Percentiles rank a stretch among this genome's conserved stretches.
Evolutionary conservation across 1,284 basidiomycete species (phyloP).

Genomic region (Trametes polyzona): DNA sequence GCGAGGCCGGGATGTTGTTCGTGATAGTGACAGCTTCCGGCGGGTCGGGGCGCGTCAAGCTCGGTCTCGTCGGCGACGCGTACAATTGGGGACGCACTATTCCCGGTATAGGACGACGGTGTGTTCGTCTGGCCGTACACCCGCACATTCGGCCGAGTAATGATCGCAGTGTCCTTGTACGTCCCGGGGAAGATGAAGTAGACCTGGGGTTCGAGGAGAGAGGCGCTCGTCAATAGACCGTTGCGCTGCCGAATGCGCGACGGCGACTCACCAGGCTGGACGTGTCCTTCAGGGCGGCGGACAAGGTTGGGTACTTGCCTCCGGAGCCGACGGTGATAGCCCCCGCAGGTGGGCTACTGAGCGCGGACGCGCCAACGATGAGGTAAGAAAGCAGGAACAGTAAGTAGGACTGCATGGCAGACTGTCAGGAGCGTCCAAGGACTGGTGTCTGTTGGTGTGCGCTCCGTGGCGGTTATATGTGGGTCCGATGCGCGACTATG

Average conservation of each 20-base stretch:
- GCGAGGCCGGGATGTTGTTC: slow-evolving; percentile 43
- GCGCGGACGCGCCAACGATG: slow-evolving; percentile 15
- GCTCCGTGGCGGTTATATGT: neutral
- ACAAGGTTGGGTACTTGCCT: slow-evolving; percentile 29
- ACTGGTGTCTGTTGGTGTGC: too few relatives aligned
- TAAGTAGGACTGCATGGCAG: slow-evolving; percentile 11
- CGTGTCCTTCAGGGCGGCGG: slow-evolving; percentile 30
- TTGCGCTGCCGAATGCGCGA: neutral
- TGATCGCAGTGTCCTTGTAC: slow-evolving; percentile 56
- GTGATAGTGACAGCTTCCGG: slow-evolving; percentile 44
- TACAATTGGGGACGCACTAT: slow-evolving; percentile 22
- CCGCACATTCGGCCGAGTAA: slow-evolving; percentile 43
- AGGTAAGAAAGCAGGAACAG: slow-evolving; percentile 12
- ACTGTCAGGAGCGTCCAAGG: neutral
- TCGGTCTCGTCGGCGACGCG: slow-evolving; percentile 16
- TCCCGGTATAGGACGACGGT: slow-evolving; percentile 26
- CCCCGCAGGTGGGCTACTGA: slow-evolving; percentile 28
- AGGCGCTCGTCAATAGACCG: neutral
- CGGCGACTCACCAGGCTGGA: slow-evolving; percentile 27
- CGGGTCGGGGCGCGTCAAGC: slow-evolving; percentile 4
- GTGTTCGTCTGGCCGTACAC: slow-evolving; percentile 30
- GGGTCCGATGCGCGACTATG: neutral
- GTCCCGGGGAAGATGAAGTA: slow-evolving; percentile 62
- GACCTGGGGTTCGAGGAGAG: slow-evolving; percentile 34
- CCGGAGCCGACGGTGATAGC: slow-evolving; percentile 31